Evolutionary conservation across 768 basidiomycete genomes (phyloP), one percentile per base, ranked within the genome.

Genomic region (Amanita pallidorosea): DNA sequence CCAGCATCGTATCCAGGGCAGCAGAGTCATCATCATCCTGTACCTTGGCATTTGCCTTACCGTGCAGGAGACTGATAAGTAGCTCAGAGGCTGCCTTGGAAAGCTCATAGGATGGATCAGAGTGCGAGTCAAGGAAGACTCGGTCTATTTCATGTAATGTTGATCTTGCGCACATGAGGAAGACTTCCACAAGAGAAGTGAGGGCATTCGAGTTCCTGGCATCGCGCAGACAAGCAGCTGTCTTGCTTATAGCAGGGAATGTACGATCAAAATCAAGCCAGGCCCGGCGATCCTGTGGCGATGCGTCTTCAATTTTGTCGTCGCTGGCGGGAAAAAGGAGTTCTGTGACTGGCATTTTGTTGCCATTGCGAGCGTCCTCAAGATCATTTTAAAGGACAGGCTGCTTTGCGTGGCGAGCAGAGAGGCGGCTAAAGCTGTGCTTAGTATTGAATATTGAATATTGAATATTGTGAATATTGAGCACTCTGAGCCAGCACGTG

Each of bases 171-270:
- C 29, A 34, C 41, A 22, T 25, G 5, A 51, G 8, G 42, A 51
- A 51, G 42, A 44, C 22, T 1, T 51, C 23, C 9, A 43, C 42
- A 17, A 42, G n/a, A 9, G 48, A 36, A 9, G 11, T 6, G 35
- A 49, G 7, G 3, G 37, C 23, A 15, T 40, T 7, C 1, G 42
- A 5, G 6, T 42, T 22, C 13, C 40, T 44, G 22, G 50, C 50
- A 35, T 45, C 34, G 20, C 49, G 49, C n/a, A 49, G 49, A 41
- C 17, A 17, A 5, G 17, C 33, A 4, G 48, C 37, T 2, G 38
- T 49, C 37, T 49, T 38, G 17, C 17, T 41, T 27, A 49, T 27
- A 27, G 48, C 41, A 5, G 48, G 48, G 18, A 49, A 49, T n/a
- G 37, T 15, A 12, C 9, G 20, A 41, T 49, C 38, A 23, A 49